Evolutionary conservation across 2,329 filamentous ascomycete species (phyloP).

Genomic region (Fusarium begoniae): DNA sequence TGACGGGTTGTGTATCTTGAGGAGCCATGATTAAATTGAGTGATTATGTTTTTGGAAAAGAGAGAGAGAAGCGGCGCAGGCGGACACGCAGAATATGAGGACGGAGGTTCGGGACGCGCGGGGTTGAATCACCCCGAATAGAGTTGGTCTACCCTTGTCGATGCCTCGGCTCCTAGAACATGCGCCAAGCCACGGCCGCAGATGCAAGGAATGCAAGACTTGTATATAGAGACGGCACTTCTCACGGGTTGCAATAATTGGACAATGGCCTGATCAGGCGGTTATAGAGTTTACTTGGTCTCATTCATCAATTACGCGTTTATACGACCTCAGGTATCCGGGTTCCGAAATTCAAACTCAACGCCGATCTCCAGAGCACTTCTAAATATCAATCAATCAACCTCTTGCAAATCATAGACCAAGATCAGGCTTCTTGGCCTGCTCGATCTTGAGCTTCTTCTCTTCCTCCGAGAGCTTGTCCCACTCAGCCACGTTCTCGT

Average conservation of each 20-base stretch:
- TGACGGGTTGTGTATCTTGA: slow-evolving; percentile 51
- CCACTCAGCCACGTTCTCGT: slow-evolving; percentile 69
- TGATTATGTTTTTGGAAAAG: background rate
- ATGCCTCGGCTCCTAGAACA: slow-evolving; percentile 11
- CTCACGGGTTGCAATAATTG: background rate
- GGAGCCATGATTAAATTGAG: slow-evolving; percentile 8
- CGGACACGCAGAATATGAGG: background rate
- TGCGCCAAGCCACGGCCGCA: slow-evolving; percentile 19
- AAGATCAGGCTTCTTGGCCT: slow-evolving; percentile 34
- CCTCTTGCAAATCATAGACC: background rate
- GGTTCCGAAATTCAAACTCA: slow-evolving; percentile 9
- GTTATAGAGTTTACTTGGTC: background rate
- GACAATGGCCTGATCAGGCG: background rate
- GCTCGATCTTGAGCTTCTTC: slow-evolving; percentile 59
- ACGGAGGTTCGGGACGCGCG: slow-evolving; percentile 10
- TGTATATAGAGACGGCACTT: background rate
- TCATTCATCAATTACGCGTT: background rate
- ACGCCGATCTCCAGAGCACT: slow-evolving; percentile 8
- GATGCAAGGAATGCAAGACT: background rate
- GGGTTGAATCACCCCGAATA: slow-evolving; percentile 7
- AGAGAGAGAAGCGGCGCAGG: background rate
- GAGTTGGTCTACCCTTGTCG: slow-evolving; percentile 1
- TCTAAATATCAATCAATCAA: slow-evolving; percentile 15
- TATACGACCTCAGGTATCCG: slow-evolving; percentile 4
- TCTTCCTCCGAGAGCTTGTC: slow-evolving; percentile 67